Percentiles rank a stretch among this genome's conserved stretches.
These are phyloP conservation scores for Trametes sp. DNA, from an alignment of 1,284 basidiomycete genomes.

Conservation along the genomic window DNA sequence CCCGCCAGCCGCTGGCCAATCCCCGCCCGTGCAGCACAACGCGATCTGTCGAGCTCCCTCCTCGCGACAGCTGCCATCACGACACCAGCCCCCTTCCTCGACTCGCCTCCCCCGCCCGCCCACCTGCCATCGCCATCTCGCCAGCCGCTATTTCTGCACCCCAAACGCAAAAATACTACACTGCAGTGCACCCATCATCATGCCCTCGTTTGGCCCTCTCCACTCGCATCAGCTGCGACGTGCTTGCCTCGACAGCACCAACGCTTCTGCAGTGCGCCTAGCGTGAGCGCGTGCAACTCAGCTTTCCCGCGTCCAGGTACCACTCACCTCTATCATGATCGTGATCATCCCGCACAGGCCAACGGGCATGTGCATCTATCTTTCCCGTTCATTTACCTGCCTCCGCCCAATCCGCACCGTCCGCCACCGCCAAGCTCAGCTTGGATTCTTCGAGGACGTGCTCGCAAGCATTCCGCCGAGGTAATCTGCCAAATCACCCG, in stretches of 20 bases:
- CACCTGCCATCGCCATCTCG: constrained; percentile 5
- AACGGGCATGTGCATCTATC: constrained; percentile 13
- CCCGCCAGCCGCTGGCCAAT: constrained; percentile 16
- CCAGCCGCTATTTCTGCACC: constrained; percentile 4
- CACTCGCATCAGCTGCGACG: constrained; percentile 24
- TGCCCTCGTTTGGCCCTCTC: constrained; percentile 22
- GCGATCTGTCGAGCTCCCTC: constrained; percentile 24
- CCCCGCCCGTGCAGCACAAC: constrained; percentile 7
- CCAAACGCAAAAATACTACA: constrained; percentile 17
- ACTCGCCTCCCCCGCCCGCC: background rate
- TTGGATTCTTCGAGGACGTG: background rate
- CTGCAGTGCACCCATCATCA: constrained; percentile 18
- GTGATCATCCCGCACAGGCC: constrained; percentile 20
- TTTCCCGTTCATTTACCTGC: background rate
- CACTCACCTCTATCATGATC: constrained; percentile 19
- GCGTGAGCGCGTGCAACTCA: constrained; percentile 12
- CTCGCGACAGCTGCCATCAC: constrained; percentile 41
- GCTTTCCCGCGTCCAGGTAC: constrained; percentile 15
- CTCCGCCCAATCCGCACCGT: background rate
- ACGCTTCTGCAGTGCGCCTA: background rate
- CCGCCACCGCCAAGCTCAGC: too few species aligned
- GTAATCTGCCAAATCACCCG: background rate
- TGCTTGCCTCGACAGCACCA: constrained; percentile 12
- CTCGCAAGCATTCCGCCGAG: background rate
- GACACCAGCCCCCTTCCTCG: constrained; percentile 10